Evolutionary conservation across 169 alveolate species (phyloP), one percentile per base, ranked within the genome.

Genomic region (Fabrea salina): DNA sequence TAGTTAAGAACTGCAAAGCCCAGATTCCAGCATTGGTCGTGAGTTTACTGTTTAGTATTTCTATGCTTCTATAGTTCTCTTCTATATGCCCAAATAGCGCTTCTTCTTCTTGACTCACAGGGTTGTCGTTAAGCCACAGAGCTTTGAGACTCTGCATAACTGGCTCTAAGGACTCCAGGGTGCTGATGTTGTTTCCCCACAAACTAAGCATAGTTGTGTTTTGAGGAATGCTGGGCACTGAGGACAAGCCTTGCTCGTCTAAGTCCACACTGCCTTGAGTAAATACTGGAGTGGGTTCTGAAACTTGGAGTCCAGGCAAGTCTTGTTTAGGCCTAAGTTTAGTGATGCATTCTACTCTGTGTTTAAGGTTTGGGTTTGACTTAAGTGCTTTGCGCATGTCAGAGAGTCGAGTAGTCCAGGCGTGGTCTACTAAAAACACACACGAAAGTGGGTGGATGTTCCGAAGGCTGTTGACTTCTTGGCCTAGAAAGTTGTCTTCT

Each of bases 361-460:
- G 81, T 30, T 83, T 37, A 6, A 89, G 64, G 39, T 74, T 56
- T 25, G 85, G 84, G 58, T 81, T 85, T 13, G 66, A 50, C 58
- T 86, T 81, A 25, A 92, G 77, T 43, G 83, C 71, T n/a, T 74
- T 54, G 77, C 85, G 82, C 19, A 85, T 70, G 44, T 89, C 86
- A 57, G 88, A 76, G 59, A 85, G 82, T 75, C 89, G 84, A 80
- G 90, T 90, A 27, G 93, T 93, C 91, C 95, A 84, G 11, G 92
- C 91, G 84, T 93, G 97, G 51, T 93, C 96, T 11, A 93, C 84
- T 22, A 93, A 75, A 51, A 84, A 89, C 30, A 87, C 92, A 57
- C 86, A 74, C 27, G 81, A 82, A 57, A 81, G 53, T n/a, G 67
- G 57, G 58, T 77, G 75, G 5, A 89, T 41, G 27, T 83, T 80